These are phyloP conservation scores for Lophium mytilinum DNA, from an alignment of 495 filamentous ascomycete species.

Conservation along the genomic window DNA sequence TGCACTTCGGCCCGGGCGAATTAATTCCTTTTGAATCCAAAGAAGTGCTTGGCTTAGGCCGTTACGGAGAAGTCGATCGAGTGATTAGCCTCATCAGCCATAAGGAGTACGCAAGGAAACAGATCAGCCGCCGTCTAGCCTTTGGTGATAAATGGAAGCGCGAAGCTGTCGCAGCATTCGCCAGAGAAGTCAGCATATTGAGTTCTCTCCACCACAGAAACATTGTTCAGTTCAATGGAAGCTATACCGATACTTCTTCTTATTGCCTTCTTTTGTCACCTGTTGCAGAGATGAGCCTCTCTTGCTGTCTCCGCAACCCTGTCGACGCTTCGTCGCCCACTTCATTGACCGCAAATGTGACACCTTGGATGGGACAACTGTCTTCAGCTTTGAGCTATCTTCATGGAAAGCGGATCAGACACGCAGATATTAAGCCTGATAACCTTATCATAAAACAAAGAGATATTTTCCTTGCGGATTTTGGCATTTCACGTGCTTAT, in stretches of 20 bases:
- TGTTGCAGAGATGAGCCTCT: constrained; percentile 27
- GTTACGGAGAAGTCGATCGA: constrained; percentile 4
- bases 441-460: no score
- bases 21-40: constrained; percentile 6
- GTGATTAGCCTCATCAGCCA: constrained; percentile 8
- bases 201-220: constrained; percentile 6
- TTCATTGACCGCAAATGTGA: no score
- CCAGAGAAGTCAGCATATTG: constrained; percentile 8
- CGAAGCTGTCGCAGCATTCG: background rate
- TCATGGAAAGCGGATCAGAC: no score
- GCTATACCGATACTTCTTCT: constrained; percentile 30
- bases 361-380: no score
- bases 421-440: no score
- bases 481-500: no score
- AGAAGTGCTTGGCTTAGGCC: constrained; percentile 5
- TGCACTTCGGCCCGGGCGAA: constrained; percentile 6
- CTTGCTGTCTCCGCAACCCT: no score
- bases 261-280: constrained; percentile 30
- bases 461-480: no score
- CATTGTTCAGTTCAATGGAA: constrained; percentile 18
- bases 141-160: background rate
- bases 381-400: no score
- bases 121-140: background rate
- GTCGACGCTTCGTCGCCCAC: no score
- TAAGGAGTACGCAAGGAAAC: constrained; percentile 11